Conservation (phyloP, 768 basidiomycete genomes). For the Boletus reticuloceps region DNA sequence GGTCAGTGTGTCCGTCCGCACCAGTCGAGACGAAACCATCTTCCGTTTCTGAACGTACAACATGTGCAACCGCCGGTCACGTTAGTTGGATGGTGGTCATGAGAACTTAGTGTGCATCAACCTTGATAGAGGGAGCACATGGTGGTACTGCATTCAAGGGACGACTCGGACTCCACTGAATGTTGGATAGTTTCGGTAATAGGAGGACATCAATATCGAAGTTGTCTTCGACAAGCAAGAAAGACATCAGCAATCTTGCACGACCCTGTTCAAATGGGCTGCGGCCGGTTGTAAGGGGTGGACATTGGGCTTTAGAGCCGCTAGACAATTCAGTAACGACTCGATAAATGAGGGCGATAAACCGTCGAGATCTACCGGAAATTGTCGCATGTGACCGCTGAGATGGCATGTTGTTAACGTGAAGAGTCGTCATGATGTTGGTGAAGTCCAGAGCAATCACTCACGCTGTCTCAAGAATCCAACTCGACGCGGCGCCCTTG, state of each 20-base stretch:
- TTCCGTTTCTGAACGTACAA: constrained; percentile 5
- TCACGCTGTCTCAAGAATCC: neutral
- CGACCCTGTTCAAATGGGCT: too few relatives aligned
- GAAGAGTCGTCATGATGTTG: neutral
- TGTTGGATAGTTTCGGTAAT: neutral
- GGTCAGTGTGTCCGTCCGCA: neutral
- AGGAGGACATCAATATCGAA: too few relatives aligned
- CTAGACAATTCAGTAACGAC: too few relatives aligned
- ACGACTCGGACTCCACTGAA: too few relatives aligned
- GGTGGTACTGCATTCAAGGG: neutral
- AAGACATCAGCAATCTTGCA: too few relatives aligned
- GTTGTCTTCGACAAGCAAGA: too few relatives aligned
- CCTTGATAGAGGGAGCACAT: neutral
- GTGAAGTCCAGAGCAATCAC: neutral
- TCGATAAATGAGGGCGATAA: too few relatives aligned
- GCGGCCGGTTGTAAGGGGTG: too few relatives aligned
- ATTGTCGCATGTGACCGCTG: neutral
- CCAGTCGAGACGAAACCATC: neutral
- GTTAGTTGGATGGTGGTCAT: constrained; percentile 1
- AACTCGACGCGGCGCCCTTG: too few relatives aligned
- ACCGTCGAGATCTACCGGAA: too few relatives aligned
- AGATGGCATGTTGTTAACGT: neutral
- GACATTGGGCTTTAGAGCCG: neutral
- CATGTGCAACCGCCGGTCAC: constrained; percentile 10
- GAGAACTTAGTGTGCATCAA: neutral